Conservation (phyloP, 2,329 filamentous ascomycete species). For the Cladosporium sphaerospermum region DNA sequence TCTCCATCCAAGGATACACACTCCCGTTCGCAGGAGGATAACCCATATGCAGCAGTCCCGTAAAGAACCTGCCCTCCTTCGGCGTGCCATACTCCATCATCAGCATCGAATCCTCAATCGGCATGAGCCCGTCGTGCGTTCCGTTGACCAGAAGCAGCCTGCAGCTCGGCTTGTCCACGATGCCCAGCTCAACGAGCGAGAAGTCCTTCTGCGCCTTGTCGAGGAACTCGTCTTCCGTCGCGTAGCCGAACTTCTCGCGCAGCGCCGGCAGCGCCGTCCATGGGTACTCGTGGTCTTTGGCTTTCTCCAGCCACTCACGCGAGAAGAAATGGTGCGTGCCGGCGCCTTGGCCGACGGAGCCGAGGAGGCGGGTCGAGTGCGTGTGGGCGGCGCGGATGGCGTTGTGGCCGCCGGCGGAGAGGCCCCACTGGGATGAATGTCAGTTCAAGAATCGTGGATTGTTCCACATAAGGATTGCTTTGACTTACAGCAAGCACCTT, state of each 20-base stretch:
- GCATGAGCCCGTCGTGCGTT: constrained; percentile 58
- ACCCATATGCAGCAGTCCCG: constrained; percentile 59
- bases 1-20: constrained; percentile 58
- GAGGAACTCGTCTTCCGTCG: constrained; percentile 50
- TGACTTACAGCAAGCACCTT: constrained; percentile 47
- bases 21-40: constrained; percentile 55
- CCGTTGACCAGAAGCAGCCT: constrained; percentile 57
- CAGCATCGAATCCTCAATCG: constrained; percentile 61
- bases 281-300: constrained; percentile 57
- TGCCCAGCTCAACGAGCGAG: constrained; percentile 54
- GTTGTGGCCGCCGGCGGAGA: constrained; percentile 61
- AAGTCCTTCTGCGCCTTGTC: constrained; percentile 54
- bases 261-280: constrained; percentile 38
- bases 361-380: constrained; percentile 50
- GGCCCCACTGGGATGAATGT: constrained; percentile 2
- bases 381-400: constrained; percentile 60
- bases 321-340: constrained; percentile 58
- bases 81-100: constrained; percentile 58
- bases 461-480: neutral
- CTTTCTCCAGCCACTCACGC: constrained; percentile 53
- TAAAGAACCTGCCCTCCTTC: constrained; percentile 61
- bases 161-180: constrained; percentile 51
- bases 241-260: constrained; percentile 58
- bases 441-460: neutral
- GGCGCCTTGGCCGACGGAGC: constrained; percentile 57